Evolutionary conservation across 768 basidiomycete species (phyloP).

Genomic region (Exidia glandulosa): DNA sequence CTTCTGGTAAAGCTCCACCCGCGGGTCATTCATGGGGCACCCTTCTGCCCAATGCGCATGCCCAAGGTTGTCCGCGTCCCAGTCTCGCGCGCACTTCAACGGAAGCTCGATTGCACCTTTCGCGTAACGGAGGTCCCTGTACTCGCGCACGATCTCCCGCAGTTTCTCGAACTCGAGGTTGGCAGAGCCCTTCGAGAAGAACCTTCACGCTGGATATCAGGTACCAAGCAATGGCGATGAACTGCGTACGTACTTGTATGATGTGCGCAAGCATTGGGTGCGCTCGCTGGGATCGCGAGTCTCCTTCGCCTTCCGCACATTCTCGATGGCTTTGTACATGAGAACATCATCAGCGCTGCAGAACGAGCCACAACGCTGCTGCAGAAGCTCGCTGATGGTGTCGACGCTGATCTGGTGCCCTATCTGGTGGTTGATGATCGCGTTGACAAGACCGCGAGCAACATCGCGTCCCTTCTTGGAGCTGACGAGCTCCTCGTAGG

Average conservation of each 20-base stretch:
- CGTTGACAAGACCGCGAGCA: slow-evolving; percentile 83
- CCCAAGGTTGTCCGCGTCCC: slow-evolving; percentile 67
- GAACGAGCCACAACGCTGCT: slow-evolving; percentile 92
- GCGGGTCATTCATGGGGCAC: slow-evolving; percentile 43
- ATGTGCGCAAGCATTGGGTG: slow-evolving; percentile 73
- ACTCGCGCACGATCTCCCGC: slow-evolving; percentile 80
- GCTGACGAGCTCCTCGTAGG: slow-evolving; percentile 82
- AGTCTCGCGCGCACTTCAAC: slow-evolving; percentile 65
- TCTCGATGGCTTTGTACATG: slow-evolving; percentile 88
- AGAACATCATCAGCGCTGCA: slow-evolving; percentile 98
- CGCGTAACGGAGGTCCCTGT: slow-evolving; percentile 72
- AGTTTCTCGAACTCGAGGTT: slow-evolving; percentile 78
- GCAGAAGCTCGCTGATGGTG: slow-evolving; percentile 88
- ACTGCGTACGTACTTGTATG: slow-evolving; percentile 50
- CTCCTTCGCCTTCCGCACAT: slow-evolving; percentile 80
- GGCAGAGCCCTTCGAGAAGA: slow-evolving; percentile 82
- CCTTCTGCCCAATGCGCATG: slow-evolving; percentile 69
- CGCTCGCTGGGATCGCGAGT: slow-evolving; percentile 63
- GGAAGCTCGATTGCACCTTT: slow-evolving; percentile 82
- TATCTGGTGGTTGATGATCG: slow-evolving; percentile 96
- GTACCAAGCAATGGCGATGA: neutral
- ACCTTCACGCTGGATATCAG: slow-evolving; percentile 28
- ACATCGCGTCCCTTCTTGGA: slow-evolving; percentile 76
- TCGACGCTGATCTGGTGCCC: slow-evolving; percentile 95
- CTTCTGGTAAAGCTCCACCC: slow-evolving; percentile 43